Evolutionary conservation across 495 filamentous ascomycete species (phyloP), one percentile per base, ranked within the genome.

Genomic region (Penicillium bovifimosum): DNA sequence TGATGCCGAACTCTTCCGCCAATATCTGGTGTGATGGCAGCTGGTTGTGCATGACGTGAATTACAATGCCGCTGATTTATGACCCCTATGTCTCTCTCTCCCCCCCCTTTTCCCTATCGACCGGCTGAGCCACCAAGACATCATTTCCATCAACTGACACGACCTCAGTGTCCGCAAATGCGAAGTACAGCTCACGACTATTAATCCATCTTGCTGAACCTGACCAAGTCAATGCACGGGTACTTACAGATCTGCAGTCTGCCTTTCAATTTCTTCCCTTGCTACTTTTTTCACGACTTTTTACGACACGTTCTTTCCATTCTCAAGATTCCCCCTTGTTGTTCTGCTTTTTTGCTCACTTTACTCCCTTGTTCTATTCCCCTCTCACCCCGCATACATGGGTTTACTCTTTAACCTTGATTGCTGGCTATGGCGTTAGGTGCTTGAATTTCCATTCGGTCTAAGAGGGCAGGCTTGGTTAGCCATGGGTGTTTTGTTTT

Each of bases 1-100:
- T 59, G 77, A 88, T 29, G 70, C 75, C 10, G 67, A 80, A 38
- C 80, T 75, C 70, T 84, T 91, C 57, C 60, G 69, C 47, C 54
- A 77, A 39, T 80, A 76, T 61, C 52, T 83, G 46, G 66, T 51
- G 45, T 66, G 62, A 74, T 62, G 41, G n/a, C 26, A 50, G 43
- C 26, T 36, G 31, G 24, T 34, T 54, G 49, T 38, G 28, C 26
- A 39, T n/a, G 36, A 16, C 29, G 31, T 39, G 38, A 28, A 14
- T 35, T 27, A 16, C 16, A n/a, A n/a, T 53, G n/a, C 50, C 9
- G 14, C 31, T 42, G 38, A 8, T 52, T 5, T 33, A 36, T 41
- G 31, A 44, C 31, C 29, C 14, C 13, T 36, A 17, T 43, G 45
- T 44, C 8, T 31, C 16, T 5, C n/a, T 28, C 17, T 16, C 38